Base-by-base conservation (phyloP, 768 basidiomycete species). In the Phylloporus sp. region DNA sequence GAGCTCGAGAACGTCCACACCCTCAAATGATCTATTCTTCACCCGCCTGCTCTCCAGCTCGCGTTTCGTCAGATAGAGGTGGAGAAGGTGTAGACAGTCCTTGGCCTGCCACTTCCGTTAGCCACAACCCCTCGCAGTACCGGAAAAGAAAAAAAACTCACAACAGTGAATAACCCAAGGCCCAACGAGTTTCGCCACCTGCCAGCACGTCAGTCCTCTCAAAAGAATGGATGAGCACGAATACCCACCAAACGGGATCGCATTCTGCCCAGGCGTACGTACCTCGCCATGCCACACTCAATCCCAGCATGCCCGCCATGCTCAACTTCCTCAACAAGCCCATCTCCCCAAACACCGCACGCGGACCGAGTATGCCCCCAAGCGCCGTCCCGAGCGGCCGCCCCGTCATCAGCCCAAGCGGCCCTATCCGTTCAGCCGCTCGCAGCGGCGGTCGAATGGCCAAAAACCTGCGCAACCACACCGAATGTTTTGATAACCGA, bases 151-250 rank as follows among this genome's bases (percentile, higher is more conserved):
- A 13, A 18, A 24, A 23, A 29, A 57, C 81, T 54, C 62, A 86
- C 86, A 51, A 85, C 73, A 5, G 85, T 73, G 62, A 87, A 89
- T 8, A 88, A 57, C 0, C 84, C 86, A 2, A 88, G 70, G 0
- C 87, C 87, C 40, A 89, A 59, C 7, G 80, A 71, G 61, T 89
- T 89, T 45, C 87, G 73, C 86, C 86, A 80, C 75, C 76, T 77
- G 12, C 8, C 11, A 16, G n/a, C 38, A 9, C 10, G 29, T 61
- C 29, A 57, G 49, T 20, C 20, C 15, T 0, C 7, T 15, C 3
- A 2, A 8, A 23, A 11, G 10, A 39, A n/a, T 28, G 35, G 41
- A 40, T 6, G 5, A 20, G 27, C 24, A 27, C 45, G 6, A 40
- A 15, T n/a, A 31, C 63, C 45, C 50, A 84, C 87, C 88, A 90